These are phyloP conservation scores for Debaryomycetaceae sp. DNA, from an alignment of 1,139 yeast species.

Conservation along the genomic window DNA sequence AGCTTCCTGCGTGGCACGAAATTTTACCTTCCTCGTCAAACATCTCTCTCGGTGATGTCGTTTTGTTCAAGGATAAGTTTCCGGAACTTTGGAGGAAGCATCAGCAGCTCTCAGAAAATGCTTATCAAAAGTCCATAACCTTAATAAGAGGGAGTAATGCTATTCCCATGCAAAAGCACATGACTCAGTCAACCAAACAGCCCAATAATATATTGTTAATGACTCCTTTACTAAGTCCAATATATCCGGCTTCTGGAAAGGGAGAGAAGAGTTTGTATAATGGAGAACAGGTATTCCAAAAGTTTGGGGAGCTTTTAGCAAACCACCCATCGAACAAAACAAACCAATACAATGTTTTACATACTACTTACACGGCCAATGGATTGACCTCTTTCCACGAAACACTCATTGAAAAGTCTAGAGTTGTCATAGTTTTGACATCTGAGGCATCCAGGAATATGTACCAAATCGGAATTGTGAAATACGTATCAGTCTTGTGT, in stretches of 20 bases:
- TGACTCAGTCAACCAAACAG: conserved; percentile 14
- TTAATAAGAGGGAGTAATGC: conserved; percentile 52
- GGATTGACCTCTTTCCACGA: conserved; percentile 61
- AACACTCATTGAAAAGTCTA: conserved; percentile 50
- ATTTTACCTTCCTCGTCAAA: conserved; percentile 38
- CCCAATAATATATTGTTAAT: conserved; percentile 44
- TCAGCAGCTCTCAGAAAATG: conserved; percentile 39
- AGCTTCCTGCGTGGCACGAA: conserved; percentile 47
- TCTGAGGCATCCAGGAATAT: conserved; percentile 63
- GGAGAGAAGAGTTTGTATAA: conserved; percentile 24
- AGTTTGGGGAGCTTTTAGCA: conserved; percentile 42
- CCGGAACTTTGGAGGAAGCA: conserved; percentile 43
- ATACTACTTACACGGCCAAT: conserved; percentile 63
- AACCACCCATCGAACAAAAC: conserved; percentile 24
- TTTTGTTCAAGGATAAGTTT: conserved; percentile 22
- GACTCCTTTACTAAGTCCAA: conserved; percentile 51
- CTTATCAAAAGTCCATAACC: conserved; percentile 55
- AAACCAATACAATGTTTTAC: conserved; percentile 47
- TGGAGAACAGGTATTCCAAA: conserved; percentile 59
- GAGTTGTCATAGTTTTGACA: conserved; percentile 55
- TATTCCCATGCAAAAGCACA: conserved; percentile 48
- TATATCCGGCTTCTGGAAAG: conserved; percentile 21
- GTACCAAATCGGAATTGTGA: conserved; percentile 65
- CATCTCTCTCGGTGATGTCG: conserved; percentile 22
- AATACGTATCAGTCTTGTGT: conserved; percentile 55